These are phyloP conservation scores for Aspergillus fumigatus DNA, from an alignment of 2,329 filamentous ascomycete genomes.

Conservation along the genomic window DNA sequence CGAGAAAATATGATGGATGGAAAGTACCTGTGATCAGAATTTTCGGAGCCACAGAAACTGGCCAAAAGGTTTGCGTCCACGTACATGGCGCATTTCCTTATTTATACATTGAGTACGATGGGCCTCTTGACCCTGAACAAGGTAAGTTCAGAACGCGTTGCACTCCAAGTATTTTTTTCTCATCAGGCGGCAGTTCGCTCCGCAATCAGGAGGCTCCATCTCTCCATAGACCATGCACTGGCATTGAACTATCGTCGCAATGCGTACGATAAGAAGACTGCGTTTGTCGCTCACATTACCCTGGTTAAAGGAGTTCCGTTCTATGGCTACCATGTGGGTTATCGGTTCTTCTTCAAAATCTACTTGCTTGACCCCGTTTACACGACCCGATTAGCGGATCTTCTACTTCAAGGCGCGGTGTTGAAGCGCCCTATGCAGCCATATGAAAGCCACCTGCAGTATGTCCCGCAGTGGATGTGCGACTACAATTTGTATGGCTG, in stretches of 20 bases:
- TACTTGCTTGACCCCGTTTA: conserved; percentile 85
- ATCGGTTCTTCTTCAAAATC: conserved; percentile 86
- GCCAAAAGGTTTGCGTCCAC: conserved; percentile 93
- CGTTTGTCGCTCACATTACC: conserved; percentile 84
- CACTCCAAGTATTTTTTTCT: not conserved
- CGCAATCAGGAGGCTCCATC: conserved; percentile 72
- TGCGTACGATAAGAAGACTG: conserved; percentile 61
- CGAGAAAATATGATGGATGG: conserved; percentile 59
- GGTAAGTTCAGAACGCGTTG: conserved; percentile 48
- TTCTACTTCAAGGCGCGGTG: conserved; percentile 82
- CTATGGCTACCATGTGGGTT: conserved; percentile 92
- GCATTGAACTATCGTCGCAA: conserved; percentile 79
- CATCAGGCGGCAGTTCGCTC: conserved; percentile 55
- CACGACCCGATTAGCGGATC: conserved; percentile 81
- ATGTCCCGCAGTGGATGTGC: conserved; percentile 92
- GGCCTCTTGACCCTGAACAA: conserved; percentile 60
- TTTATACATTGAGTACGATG: conserved; percentile 82
- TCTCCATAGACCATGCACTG: conserved; percentile 86
- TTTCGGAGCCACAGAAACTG: conserved; percentile 89
- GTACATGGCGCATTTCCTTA: conserved; percentile 95
- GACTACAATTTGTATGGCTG: conserved; percentile 98
- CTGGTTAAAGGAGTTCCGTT: conserved; percentile 91
- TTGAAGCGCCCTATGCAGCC: conserved; percentile 82
- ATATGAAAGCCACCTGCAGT: conserved; percentile 90
- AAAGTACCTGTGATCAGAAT: conserved; percentile 82